Conservation (phyloP, 2,329 filamentous ascomycete species). For the Lithohypha guttulata region DNA sequence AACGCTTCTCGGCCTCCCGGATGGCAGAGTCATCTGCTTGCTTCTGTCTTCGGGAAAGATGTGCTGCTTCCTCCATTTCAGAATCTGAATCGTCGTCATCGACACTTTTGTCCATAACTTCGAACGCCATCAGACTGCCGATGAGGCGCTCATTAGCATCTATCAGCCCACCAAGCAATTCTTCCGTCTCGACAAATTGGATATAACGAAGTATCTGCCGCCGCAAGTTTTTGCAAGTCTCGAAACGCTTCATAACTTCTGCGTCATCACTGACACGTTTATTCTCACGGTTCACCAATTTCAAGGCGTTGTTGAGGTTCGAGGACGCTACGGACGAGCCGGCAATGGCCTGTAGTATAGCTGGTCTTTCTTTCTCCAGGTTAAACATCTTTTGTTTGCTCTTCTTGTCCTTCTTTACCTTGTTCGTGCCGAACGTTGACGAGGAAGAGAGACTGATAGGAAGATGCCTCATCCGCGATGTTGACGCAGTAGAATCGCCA, state of each 20-base stretch:
- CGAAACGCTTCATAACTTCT: conserved; percentile 65
- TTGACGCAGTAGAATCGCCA: conserved; percentile 1
- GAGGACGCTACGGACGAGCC: conserved; percentile 84
- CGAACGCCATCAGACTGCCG: conserved; percentile 82
- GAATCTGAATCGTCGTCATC: conserved; percentile 56
- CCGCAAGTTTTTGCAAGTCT: conserved; percentile 74
- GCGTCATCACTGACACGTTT: conserved; percentile 80
- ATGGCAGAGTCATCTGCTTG: conserved; percentile 17
- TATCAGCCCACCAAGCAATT: conserved; percentile 82
- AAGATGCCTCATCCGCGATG: conserved; percentile 14
- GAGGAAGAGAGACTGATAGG: conserved; percentile 17
- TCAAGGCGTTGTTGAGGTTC: conserved; percentile 76
- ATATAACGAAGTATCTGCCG: conserved; percentile 84
- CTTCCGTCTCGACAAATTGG: conserved; percentile 78
- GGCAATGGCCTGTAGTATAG: conserved; percentile 80
- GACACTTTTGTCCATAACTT: conserved; percentile 65
- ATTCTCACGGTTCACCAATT: conserved; percentile 79
- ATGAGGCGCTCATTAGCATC: conserved; percentile 96
- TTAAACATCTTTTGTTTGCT: conserved; percentile 58
- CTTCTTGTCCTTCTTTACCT: conserved; percentile 31
- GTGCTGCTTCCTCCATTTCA: conserved; percentile 47
- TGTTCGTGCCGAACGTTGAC: conserved; percentile 18
- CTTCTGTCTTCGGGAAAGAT: conserved; percentile 19
- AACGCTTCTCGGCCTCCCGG: conserved; percentile 29
- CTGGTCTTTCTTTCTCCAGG: conserved; percentile 74